A percentile compares a stretch with the other conserved stretches of the same genome.
These are phyloP conservation scores for Mytilinidion resinicola DNA, from an alignment of 495 filamentous ascomycete genomes.

Conservation along the genomic window DNA sequence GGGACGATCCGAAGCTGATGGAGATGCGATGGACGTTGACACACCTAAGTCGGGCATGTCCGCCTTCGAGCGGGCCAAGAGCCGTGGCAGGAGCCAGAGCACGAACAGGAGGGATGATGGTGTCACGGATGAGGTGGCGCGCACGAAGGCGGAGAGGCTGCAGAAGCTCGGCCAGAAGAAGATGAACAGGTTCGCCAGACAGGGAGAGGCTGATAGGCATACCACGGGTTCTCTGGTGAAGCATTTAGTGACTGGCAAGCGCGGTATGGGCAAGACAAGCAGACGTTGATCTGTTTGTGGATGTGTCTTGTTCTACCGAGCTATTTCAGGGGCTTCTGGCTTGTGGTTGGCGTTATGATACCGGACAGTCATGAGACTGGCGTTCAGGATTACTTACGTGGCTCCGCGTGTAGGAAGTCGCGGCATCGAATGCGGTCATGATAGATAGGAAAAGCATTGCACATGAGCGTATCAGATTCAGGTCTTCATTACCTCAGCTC, in stretches of 20 bases:
- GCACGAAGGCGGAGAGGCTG: slow-evolving; percentile 75
- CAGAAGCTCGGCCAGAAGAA: slow-evolving; percentile 88
- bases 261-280: slow-evolving; percentile 53
- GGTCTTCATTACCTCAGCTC: no score
- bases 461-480: no score
- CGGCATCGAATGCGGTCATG: not conserved
- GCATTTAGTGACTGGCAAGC: slow-evolving; percentile 76
- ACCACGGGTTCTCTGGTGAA: slow-evolving; percentile 73
- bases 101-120: slow-evolving; percentile 83
- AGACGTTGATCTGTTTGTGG: slow-evolving; percentile 34
- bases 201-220: slow-evolving; percentile 95
- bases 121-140: slow-evolving; percentile 51
- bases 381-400: not conserved
- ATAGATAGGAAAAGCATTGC: no score
- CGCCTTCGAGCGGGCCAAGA: slow-evolving; percentile 54
- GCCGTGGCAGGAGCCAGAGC: slow-evolving; percentile 66
- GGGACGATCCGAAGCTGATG: slow-evolving; percentile 48
- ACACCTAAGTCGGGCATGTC: slow-evolving; percentile 23
- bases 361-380: not conserved
- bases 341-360: not conserved
- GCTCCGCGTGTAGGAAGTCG: not conserved
- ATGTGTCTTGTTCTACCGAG: not conserved
- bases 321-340: not conserved
- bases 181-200: slow-evolving; percentile 96
- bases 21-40: slow-evolving; percentile 85